Evolutionary conservation across 768 basidiomycete species (phyloP).

Genomic region (Tricholoma sp.): DNA sequence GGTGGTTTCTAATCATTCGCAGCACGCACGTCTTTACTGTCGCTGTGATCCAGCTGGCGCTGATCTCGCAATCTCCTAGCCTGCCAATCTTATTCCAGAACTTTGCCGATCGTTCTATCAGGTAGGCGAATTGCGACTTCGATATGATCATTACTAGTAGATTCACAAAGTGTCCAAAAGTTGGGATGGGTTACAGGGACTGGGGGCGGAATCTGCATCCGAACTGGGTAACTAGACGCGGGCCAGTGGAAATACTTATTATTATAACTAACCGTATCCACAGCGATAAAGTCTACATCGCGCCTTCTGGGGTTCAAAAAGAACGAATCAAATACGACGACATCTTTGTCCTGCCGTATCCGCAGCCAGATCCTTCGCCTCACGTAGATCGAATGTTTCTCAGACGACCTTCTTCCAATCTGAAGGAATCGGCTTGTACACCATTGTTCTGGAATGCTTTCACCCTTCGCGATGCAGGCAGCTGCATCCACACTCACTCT

Average conservation of each 20-base stretch:
- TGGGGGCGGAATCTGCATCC: conserved; percentile 76
- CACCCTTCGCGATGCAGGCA: conserved; percentile 69
- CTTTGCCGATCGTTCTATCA: conserved; percentile 81
- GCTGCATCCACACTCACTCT: conserved; percentile 89
- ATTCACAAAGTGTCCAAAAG: conserved; percentile 18
- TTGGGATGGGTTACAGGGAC: conserved; percentile 94
- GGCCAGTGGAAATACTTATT: neutral
- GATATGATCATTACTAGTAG: neutral
- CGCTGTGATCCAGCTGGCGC: neutral
- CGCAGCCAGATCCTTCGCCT: conserved; percentile 54
- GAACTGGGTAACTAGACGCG: conserved; percentile 34
- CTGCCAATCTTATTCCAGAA: conserved; percentile 88
- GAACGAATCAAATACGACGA: conserved; percentile 79
- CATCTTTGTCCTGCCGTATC: conserved; percentile 84
- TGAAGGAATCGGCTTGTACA: conserved; percentile 86
- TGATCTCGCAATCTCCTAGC: conserved; percentile 39
- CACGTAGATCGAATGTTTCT: conserved; percentile 73
- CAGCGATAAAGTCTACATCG: conserved; percentile 79
- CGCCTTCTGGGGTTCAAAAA: conserved; percentile 88
- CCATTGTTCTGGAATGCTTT: conserved; percentile 94
- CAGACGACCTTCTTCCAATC: conserved; percentile 59
- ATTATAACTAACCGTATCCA: neutral
- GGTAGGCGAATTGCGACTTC: conserved; percentile 17
- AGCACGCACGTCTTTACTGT: conserved; percentile 42
- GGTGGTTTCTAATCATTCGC: conserved; percentile 55